Evolutionary conservation across 164 flowering plant genomes (phyloP), one percentile per base, ranked within the genome.

Genomic region (Vitis rupestris): DNA sequence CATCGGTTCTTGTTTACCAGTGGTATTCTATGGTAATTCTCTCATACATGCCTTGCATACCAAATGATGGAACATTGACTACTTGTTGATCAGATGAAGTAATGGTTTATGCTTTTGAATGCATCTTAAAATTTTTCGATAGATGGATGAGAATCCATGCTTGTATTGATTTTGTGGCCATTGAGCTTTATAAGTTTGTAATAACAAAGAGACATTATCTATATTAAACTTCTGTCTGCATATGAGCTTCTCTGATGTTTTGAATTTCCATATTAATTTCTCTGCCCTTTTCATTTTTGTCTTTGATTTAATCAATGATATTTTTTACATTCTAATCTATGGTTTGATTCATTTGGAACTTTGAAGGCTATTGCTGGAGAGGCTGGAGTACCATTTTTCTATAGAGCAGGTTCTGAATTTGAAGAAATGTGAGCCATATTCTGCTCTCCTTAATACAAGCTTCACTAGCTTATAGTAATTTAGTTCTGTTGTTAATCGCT

Each of bases 331-430:
- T 16, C 12, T 59, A 51, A 48, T 74, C 63, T 64, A 16, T 55
- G 30, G 37, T 59, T 23, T 56, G 66, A 29, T 61, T 61, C 73
- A 51, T 61, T 31, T 77, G 60, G 69, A 68, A 70, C 27, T 53
- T 72, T 81, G 79, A 77, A 96, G 99, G 99, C 99, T 72, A 93
- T 96, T 80, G 99, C 99, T 86, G 99, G 99, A 74, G 99, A 96
- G 84, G 99, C 99, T 65, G 99, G 99, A 30, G 99, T 96, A 27
- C 99, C 99, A 23, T 96, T 96, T 78, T 96, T 96, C 86, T 96
- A 96, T 67, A 84, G 97, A 80, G 99, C 99, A 59, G 99, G 99
- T 67, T 96, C 99, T 69, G 99, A 96, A 70, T 96, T 96, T 88
- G 99, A 96, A 80, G 99, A 96, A 83, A 96, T 96, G 99, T 96